Conservation (phyloP, 2,329 filamentous ascomycete genomes). For the Decorospora gaudefroyi region DNA sequence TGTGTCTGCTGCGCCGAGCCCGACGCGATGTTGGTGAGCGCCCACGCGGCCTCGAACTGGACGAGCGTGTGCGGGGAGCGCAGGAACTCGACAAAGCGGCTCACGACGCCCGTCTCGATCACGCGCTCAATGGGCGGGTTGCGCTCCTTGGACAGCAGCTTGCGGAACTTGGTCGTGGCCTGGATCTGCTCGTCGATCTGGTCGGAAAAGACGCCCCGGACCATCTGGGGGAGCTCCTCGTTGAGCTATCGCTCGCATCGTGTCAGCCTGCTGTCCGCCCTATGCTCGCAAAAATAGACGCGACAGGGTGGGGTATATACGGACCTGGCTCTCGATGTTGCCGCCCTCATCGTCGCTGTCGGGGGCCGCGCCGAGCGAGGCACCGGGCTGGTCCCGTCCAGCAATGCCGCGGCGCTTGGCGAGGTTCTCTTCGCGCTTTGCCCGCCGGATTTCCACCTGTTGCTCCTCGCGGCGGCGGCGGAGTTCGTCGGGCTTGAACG, state of each 20-base stretch:
- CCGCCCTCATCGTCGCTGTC: constrained; percentile 97
- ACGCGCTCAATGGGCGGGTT: constrained; percentile 99
- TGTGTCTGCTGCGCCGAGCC: constrained; percentile 97
- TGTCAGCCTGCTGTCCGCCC: constrained; percentile 21
- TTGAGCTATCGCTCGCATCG: constrained; percentile 69
- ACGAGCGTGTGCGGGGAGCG: constrained; percentile 96
- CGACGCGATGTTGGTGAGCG: constrained; percentile 97
- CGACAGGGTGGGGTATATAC: constrained; percentile 43
- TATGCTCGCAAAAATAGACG: constrained; percentile 4
- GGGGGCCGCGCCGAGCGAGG: constrained; percentile 81
- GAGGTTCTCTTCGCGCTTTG: constrained; percentile 98
- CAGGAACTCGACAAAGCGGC: constrained; percentile 97
- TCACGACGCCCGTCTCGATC: constrained; percentile 97
- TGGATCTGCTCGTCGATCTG: constrained; percentile 98
- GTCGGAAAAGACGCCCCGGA: constrained; percentile 95
- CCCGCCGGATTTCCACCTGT: constrained; percentile 98
- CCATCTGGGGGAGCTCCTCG: constrained; percentile 98
- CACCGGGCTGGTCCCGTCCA: constrained; percentile 73
- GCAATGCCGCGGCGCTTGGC: constrained; percentile 96
- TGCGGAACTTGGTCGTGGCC: constrained; percentile 97
- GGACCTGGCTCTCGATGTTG: constrained; percentile 94
- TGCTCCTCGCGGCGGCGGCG: constrained; percentile 98
- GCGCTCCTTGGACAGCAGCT: constrained; percentile 96
- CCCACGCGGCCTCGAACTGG: constrained; percentile 99
- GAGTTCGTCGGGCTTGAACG: constrained; percentile 98